Percentiles rank a stretch among this genome's conserved stretches.
These are phyloP conservation scores for Cornus suecica DNA, from an alignment of 148 eudicot species.

Conservation along the genomic window DNA sequence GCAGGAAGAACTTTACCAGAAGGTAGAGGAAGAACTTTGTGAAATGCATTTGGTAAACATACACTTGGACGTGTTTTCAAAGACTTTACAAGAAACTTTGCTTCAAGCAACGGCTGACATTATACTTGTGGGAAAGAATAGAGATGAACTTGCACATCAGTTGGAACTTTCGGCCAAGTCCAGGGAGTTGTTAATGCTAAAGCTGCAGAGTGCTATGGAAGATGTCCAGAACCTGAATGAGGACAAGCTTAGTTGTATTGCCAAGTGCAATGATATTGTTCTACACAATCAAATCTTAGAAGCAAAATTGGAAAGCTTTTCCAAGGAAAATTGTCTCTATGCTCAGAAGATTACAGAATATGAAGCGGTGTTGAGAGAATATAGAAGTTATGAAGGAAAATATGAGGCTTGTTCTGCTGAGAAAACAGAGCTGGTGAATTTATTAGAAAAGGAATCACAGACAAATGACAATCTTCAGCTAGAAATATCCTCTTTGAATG, in stretches of 20 bases:
- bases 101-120: slow-evolving; percentile 43
- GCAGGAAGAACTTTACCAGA: slow-evolving; percentile 72
- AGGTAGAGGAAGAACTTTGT: slow-evolving; percentile 67
- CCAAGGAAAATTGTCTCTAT: slow-evolving; percentile 47
- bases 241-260: slow-evolving; percentile 37
- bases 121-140: slow-evolving; percentile 30
- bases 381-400: slow-evolving; percentile 40
- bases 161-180: slow-evolving; percentile 52
- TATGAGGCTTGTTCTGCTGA: slow-evolving; percentile 56
- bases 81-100: slow-evolving; percentile 54
- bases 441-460: slow-evolving; percentile 34
- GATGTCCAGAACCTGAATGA: slow-evolving; percentile 43
- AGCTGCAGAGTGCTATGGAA: slow-evolving; percentile 52
- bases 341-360: slow-evolving; percentile 46
- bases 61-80: slow-evolving; percentile 65
- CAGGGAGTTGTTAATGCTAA: slow-evolving; percentile 42
- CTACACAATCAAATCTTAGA: slow-evolving; percentile 56
- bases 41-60: slow-evolving; percentile 60
- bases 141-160: slow-evolving; percentile 46
- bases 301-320: slow-evolving; percentile 41
- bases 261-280: slow-evolving; percentile 47
- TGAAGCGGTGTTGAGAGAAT: slow-evolving; percentile 44
- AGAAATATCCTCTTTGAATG: slow-evolving; percentile 43
- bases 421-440: slow-evolving; percentile 42
- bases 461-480: slow-evolving; percentile 40